Evolutionary conservation across 768 basidiomycete genomes (phyloP).

Genomic region (Tephrocybe sp.): DNA sequence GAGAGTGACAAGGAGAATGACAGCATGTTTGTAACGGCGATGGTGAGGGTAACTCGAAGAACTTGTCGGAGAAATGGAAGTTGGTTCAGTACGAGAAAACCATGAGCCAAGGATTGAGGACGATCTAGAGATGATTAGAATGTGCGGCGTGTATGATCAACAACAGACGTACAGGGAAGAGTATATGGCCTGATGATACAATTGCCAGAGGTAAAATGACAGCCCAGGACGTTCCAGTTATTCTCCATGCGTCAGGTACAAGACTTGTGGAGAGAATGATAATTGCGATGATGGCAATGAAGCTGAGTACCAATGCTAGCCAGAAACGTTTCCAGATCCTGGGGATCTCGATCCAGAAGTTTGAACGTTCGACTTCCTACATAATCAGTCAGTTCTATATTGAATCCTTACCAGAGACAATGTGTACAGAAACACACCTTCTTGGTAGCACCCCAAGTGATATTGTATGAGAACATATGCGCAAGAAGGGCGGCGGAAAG

Average conservation of each 20-base stretch:
- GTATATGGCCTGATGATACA: constrained; percentile 61
- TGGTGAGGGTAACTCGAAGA: background rate
- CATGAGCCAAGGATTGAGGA: constrained; percentile 88
- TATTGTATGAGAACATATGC: constrained; percentile 74
- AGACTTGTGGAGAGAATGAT: constrained; percentile 50
- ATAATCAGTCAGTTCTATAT: background rate
- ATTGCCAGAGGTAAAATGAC: constrained; percentile 75
- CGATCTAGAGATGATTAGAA: constrained; percentile 42
- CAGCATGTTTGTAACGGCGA: background rate
- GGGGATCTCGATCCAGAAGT: constrained; percentile 90
- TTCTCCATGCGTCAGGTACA: constrained; percentile 62
- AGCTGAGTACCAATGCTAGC: constrained; percentile 54
- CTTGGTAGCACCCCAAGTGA: constrained; percentile 74
- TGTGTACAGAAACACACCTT: constrained; percentile 38
- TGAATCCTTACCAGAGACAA: background rate
- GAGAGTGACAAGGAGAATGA: constrained; percentile 8
- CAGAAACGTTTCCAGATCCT: constrained; percentile 80
- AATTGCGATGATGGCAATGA: constrained; percentile 49
- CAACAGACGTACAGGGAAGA: constrained; percentile 62
- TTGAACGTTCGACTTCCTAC: constrained; percentile 83
- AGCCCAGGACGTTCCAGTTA: constrained; percentile 65
- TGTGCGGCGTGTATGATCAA: background rate
- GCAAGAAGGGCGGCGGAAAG: constrained; percentile 62
- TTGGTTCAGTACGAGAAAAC: constrained; percentile 61
- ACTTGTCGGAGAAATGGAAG: background rate